Base-by-base conservation (phyloP, 2,329 filamentous ascomycete genomes). In the Ophiostoma piceae region DNA sequence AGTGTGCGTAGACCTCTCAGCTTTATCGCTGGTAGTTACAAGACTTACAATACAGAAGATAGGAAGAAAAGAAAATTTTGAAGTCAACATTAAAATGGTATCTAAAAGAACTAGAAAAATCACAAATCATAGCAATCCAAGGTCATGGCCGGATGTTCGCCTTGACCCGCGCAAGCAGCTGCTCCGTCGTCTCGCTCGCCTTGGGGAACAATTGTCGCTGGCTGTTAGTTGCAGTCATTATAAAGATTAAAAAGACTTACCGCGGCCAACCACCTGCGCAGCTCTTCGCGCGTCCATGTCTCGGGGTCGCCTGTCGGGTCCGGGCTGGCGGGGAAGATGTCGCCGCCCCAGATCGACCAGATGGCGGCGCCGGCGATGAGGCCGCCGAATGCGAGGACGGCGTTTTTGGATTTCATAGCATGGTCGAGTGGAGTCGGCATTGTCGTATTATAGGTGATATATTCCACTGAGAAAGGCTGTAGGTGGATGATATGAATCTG, bases 341-440 rank as follows among this genome's bases (percentile, higher is more conserved):
- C 92, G 68, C 87, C 85, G 70, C 92, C 92, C 89, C 91, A 96
- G 75, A 97, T 94, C 22, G 87, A 86, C 90, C 91, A 97, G 60
- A 87, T 88, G 19, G 92, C 90, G 1, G 90, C 92, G 1, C 91
- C 92, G 7, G 91, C 91, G 16, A 97, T 86, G 68, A 96, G 84
- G 11, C 91, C 92, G 4, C 90, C 88, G 77, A 97, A 97, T 22
- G 89, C 92, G 71, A 92, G 80, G 69, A 92, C 84, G 71, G 90
- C 82, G 75, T 90, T 91, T 89, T 89, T 90, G 69, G 90, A 92
- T 75, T 84, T 88, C 80, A 92, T 80, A 11, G 86, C 88, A 77
- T 84, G 86, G 76, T 92, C 90, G 2, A 92, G 78, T 39, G 84
- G 83, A 71, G 90, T 92, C 67, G 89, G 88, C 89, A 91, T 91